Evolutionary conservation across 108 stramenopile genomes (phyloP).

Genomic region (Pseudonitzschia delicatissima): DNA sequence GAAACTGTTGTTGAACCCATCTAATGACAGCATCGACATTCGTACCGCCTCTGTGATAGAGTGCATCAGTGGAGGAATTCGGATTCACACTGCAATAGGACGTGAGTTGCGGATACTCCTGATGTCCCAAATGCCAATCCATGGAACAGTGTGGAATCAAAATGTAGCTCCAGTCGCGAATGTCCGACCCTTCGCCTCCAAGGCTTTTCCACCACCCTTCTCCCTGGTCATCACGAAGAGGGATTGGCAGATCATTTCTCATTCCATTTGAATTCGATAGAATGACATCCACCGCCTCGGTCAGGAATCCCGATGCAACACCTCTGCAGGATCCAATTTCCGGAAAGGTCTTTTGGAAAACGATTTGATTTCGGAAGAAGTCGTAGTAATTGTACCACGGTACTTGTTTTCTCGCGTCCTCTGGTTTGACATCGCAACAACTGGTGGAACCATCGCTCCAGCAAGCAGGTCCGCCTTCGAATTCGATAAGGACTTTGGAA

Average conservation of each 20-base stretch:
- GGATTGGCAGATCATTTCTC: background rate
- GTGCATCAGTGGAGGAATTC: background rate
- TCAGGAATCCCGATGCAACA: conserved; percentile 1
- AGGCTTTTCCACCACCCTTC: conserved; percentile 10
- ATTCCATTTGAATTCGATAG: background rate
- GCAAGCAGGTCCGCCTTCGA: conserved; percentile 16
- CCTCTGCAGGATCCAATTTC: background rate
- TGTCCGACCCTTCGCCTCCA: background rate
- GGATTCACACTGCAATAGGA: no score
- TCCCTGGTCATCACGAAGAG: background rate
- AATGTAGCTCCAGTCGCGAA: conserved; percentile 15
- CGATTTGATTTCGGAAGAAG: background rate
- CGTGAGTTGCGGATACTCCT: background rate
- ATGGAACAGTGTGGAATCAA: conserved; percentile 14
- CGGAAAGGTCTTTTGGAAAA: background rate
- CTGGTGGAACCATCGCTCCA: background rate
- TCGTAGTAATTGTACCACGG: background rate
- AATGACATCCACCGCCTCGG: background rate
- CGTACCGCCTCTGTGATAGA: conserved; percentile 7
- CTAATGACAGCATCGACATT: conserved; percentile 6
- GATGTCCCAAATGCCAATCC: conserved; percentile 21
- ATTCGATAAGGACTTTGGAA: conserved; percentile 6
- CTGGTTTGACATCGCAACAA: background rate
- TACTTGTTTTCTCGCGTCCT: background rate
- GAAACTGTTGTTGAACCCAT: conserved; percentile 10